Conservation (phyloP, 495 filamentous ascomycete species). For the Cetradonia linearis region DNA sequence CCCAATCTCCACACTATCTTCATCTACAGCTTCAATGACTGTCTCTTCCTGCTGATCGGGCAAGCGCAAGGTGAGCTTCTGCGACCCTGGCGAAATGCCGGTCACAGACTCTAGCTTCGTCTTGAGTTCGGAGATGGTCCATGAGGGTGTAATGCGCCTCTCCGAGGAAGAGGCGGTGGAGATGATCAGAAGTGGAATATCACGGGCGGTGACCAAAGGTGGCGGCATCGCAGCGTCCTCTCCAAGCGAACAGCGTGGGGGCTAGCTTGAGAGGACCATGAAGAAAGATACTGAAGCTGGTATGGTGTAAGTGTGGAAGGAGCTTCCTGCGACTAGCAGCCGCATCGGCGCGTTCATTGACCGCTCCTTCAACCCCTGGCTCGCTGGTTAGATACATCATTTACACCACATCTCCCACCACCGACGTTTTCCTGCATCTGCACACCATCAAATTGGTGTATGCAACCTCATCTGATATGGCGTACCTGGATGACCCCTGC, state of each 20-base stretch:
- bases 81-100: slow-evolving; percentile 72
- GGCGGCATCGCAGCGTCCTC: background rate
- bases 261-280: background rate
- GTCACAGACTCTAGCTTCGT: slow-evolving; percentile 87
- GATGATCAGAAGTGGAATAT: slow-evolving; percentile 75
- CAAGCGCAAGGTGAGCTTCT: slow-evolving; percentile 59
- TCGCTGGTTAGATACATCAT: background rate
- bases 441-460: background rate
- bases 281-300: background rate
- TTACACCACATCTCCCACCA: background rate
- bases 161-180: slow-evolving; percentile 68
- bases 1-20: slow-evolving; percentile 53
- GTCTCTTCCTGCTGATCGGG: slow-evolving; percentile 42
- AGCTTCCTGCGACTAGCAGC: slow-evolving; percentile 5
- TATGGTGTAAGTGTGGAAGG: background rate
- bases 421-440: slow-evolving; percentile 5
- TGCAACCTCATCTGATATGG: slow-evolving; percentile 3
- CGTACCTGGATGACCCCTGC: slow-evolving; percentile 1
- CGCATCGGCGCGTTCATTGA: slow-evolving; percentile 4
- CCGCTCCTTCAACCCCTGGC: slow-evolving; percentile 13
- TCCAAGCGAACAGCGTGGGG: background rate
- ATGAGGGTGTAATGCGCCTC: slow-evolving; percentile 82
- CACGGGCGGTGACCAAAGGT: slow-evolving; percentile 47
- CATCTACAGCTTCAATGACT: slow-evolving; percentile 52
- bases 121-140: slow-evolving; percentile 81